phyloP scores from a whole-genome alignment of 106 monocot genomes.

The Narthecium ossifragum region DNA sequence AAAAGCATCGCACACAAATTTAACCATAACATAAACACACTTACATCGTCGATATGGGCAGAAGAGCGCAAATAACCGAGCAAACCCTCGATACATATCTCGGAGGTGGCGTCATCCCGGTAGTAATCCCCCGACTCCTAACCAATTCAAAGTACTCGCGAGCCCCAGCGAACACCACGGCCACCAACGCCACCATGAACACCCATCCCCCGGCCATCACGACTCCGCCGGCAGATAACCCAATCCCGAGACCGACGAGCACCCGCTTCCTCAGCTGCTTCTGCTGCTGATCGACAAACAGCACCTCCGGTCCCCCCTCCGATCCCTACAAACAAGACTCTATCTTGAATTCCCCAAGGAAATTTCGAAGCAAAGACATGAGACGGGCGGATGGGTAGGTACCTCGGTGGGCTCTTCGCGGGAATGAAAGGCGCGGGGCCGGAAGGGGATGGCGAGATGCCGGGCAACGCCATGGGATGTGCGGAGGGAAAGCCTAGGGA shows the following conservation, averaged over 20 bases:
- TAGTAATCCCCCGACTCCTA: constrained; percentile 63
- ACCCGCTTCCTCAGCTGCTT: constrained; percentile 63
- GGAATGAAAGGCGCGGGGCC: neutral
- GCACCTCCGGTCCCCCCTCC: neutral
- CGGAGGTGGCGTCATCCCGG: constrained; percentile 86
- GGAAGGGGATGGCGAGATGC: neutral
- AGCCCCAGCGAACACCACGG: constrained; percentile 49
- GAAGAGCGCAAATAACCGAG: constrained; percentile 64
- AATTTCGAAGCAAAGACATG: neutral
- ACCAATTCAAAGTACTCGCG: constrained; percentile 86
- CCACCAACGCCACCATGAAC: constrained; percentile 59
- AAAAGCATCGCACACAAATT: too few species aligned
- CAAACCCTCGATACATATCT: constrained; percentile 82
- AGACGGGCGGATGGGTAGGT: neutral
- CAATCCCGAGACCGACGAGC: constrained; percentile 72
- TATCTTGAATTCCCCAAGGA: neutral
- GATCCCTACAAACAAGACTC: constrained; percentile 12
- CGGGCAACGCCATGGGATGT: neutral
- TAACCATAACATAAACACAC: constrained; percentile 11
- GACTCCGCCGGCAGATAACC: constrained; percentile 55
- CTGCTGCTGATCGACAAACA: constrained; percentile 21
- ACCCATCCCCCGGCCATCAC: constrained; percentile 85
- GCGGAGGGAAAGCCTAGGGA: neutral
- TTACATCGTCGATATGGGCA: constrained; percentile 85
- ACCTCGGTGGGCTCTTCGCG: neutral